A percentile compares a stretch with the other conserved stretches of the same genome.
phyloP scores from a whole-genome alignment of 2,329 filamentous ascomycete genomes.

The Tolypocladium amazonense region DNA sequence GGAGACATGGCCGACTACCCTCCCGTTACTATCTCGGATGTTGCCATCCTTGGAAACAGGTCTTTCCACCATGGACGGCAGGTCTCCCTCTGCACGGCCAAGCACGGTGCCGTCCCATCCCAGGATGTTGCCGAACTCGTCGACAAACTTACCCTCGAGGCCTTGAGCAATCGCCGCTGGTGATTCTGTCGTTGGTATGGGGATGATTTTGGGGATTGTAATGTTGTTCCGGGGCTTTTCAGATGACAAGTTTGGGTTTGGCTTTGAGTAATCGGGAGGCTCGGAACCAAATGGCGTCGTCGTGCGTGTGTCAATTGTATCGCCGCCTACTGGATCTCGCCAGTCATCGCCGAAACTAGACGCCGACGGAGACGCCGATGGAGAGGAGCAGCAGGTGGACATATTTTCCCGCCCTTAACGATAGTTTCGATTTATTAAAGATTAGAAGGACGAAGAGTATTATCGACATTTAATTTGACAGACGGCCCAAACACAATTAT shows the following conservation, averaged over 20 bases:
- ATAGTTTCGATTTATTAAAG: not conserved
- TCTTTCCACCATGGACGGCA: constrained; percentile 43
- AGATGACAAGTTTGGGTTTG: not conserved
- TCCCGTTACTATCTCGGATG: constrained; percentile 65
- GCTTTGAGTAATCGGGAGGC: not conserved
- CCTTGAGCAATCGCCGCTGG: constrained; percentile 24
- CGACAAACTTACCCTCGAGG: constrained; percentile 36
- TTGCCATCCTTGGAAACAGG: constrained; percentile 34
- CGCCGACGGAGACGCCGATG: not conserved
- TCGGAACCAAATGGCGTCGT: not conserved
- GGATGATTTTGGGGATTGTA: constrained; percentile 28
- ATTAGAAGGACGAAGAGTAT: not conserved
- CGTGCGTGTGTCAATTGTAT: not conserved
- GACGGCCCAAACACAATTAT: not conserved
- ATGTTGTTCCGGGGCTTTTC: constrained; percentile 7
- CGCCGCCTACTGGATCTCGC: not conserved
- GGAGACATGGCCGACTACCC: constrained; percentile 66
- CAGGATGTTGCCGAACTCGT: constrained; percentile 44
- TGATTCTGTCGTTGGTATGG: constrained; percentile 22
- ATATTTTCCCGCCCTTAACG: not conserved
- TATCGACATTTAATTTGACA: not conserved
- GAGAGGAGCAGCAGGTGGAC: not conserved
- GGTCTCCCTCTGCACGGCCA: constrained; percentile 40
- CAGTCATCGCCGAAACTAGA: not conserved
- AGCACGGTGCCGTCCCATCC: constrained; percentile 38